Conservation (phyloP, 2,329 filamentous ascomycete species). For the Chalara sp. region DNA sequence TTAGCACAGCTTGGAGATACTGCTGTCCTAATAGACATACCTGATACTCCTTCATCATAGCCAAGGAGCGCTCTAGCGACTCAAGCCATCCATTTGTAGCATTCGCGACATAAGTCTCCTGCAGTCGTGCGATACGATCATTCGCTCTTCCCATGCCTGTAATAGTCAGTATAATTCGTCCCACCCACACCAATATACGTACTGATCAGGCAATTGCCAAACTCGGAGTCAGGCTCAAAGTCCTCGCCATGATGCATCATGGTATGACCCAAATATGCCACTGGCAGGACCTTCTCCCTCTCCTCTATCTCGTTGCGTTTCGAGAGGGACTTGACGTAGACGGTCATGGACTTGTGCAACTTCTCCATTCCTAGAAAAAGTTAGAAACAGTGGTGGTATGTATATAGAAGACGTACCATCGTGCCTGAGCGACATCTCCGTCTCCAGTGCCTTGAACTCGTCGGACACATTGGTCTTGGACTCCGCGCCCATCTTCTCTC, state of each 20-base stretch:
- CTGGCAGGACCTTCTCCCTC: constrained; percentile 77
- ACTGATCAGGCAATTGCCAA: constrained; percentile 77
- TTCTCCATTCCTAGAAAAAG: constrained; percentile 74
- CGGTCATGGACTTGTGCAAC: constrained; percentile 77
- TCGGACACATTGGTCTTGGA: constrained; percentile 81
- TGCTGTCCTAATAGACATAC: constrained; percentile 38
- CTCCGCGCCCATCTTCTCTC: constrained; percentile 91
- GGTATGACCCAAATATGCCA: constrained; percentile 71
- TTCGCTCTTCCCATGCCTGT: constrained; percentile 75
- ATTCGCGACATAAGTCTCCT: constrained; percentile 74
- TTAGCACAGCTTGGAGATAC: constrained; percentile 14
- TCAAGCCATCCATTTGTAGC: constrained; percentile 83
- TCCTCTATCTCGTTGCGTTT: constrained; percentile 80
- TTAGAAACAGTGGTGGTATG: constrained; percentile 10
- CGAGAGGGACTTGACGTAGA: constrained; percentile 81
- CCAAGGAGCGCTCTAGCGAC: constrained; percentile 79
- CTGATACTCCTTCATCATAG: constrained; percentile 98
- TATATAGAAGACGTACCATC: constrained; percentile 57
- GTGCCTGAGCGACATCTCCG: constrained; percentile 82
- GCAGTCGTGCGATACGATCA: constrained; percentile 77
- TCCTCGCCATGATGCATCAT: constrained; percentile 91
- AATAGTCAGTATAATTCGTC: constrained; percentile 12
- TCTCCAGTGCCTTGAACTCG: constrained; percentile 84
- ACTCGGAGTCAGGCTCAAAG: constrained; percentile 85
- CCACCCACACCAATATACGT: constrained; percentile 13